Evolutionary conservation across 306 rosid species (phyloP).

Genomic region (Vigna hirtella): DNA sequence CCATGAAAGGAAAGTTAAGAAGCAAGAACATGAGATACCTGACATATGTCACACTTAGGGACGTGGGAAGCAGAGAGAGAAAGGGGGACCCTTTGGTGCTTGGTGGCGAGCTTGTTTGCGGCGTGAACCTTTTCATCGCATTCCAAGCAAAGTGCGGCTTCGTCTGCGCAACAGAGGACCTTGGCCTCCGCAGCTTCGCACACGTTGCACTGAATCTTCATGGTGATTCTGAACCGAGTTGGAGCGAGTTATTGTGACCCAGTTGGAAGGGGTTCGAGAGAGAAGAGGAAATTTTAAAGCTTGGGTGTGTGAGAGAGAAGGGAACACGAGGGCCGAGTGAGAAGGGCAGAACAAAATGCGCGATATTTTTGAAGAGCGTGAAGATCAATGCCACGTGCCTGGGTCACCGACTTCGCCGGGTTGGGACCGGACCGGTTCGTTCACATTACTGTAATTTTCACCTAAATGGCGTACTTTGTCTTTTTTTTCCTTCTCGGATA

Average conservation of each 20-base stretch:
- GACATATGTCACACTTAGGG: constrained; percentile 96
- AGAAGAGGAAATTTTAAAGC: not conserved
- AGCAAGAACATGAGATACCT: constrained; percentile 51
- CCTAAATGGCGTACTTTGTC: too few relatives aligned
- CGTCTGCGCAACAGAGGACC: constrained; percentile 94
- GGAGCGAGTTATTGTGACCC: not conserved
- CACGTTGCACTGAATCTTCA: constrained; percentile 99
- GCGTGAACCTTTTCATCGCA: constrained; percentile 95
- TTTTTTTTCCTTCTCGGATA: too few relatives aligned
- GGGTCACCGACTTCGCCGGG: not conserved
- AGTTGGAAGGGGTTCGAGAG: not conserved
- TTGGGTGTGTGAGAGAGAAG: not conserved
- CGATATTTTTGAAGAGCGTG: constrained; percentile 1
- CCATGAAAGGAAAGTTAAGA: not conserved
- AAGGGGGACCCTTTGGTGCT: constrained; percentile 90
- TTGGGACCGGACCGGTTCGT: not conserved
- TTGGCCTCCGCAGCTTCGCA: constrained; percentile 90
- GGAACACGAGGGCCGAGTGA: not conserved
- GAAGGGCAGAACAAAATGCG: not conserved
- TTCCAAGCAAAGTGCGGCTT: constrained; percentile 91
- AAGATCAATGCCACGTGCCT: not conserved
- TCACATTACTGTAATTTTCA: too few relatives aligned
- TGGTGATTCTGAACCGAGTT: not conserved
- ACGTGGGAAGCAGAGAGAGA: constrained; percentile 68
- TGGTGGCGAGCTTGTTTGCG: constrained; percentile 90